Base-by-base conservation (phyloP, 139 green algal species). In the Spirogloea muscicola region DNA sequence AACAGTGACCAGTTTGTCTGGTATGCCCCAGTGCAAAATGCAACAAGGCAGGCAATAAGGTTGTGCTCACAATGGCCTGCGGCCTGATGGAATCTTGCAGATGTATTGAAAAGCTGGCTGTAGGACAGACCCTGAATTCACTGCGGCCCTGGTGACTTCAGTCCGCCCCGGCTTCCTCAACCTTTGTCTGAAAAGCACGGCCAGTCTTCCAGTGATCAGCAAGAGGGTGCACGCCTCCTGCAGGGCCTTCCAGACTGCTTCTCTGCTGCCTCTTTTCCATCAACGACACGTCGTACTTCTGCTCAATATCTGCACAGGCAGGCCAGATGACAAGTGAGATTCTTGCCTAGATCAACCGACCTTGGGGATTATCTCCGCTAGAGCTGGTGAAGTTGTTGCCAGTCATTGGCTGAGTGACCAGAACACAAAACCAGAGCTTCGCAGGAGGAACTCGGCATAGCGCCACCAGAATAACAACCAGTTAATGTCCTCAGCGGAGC, bases 141-240 rank as follows among this genome's bases (percentile, higher is more conserved):
- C n/a, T n/a, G n/a, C n/a, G n/a, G n/a, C n/a, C n/a, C n/a, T n/a
- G n/a, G n/a, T n/a, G n/a, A n/a, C n/a, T n/a, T n/a, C n/a, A n/a
- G n/a, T n/a, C n/a, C n/a, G n/a, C n/a, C n/a, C n/a, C n/a, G n/a
- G n/a, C n/a, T n/a, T n/a, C n/a, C n/a, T n/a, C n/a, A n/a, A n/a
- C n/a, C n/a, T n/a, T n/a, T n/a, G n/a, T n/a, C n/a, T n/a, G n/a
- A n/a, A n/a, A n/a, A n/a, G n/a, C n/a, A n/a, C n/a, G n/a, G n/a
- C 57, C 57, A 18, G 33, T 65, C 33, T 65, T 65, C 10, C 31
- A 42, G 25, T 65, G 29, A 18, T 65, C 31, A 21, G 57, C 57
- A 27, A 65, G 25, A 10, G 7, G 57, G 7, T 65, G 25, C 57
- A 65, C 57, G 33, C 25, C 57, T 7, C 18, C 33, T 18, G 39